Percentiles rank a stretch among this genome's conserved stretches.
Evolutionary conservation across 768 basidiomycete genomes (phyloP).

Genomic region (Suillus sp.): DNA sequence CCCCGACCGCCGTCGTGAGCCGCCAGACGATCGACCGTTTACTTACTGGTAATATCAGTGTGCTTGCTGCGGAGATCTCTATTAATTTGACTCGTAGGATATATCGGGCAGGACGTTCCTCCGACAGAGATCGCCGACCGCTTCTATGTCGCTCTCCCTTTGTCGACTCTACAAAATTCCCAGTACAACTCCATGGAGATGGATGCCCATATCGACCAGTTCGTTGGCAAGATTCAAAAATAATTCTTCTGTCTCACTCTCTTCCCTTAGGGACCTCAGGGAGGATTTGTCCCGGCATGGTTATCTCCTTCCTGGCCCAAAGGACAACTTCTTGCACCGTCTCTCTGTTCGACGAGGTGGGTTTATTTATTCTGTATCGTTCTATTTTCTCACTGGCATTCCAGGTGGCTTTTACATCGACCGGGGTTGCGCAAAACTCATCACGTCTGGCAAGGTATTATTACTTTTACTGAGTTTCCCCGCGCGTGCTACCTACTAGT

Average conservation of each 20-base stretch:
- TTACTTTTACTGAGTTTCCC: neutral
- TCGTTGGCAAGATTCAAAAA: neutral
- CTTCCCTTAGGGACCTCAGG: slow-evolving; percentile 7
- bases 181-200: neutral
- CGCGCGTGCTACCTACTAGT: neutral
- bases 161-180: slow-evolving; percentile 7
- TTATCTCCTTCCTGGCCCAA: slow-evolving; percentile 7
- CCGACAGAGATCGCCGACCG: slow-evolving; percentile 17
- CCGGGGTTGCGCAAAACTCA: slow-evolving; percentile 12
- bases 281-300: slow-evolving; percentile 2
- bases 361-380: neutral
- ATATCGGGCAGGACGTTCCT: slow-evolving; percentile 14
- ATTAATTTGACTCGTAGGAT: slow-evolving; percentile 5
- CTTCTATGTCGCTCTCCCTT: slow-evolving; percentile 15
- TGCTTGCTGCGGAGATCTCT: neutral
- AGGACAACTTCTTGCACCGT: slow-evolving; percentile 12
- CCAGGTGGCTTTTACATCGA: slow-evolving; percentile 14
- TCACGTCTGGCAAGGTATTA: slow-evolving; percentile 10
- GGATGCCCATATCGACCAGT: slow-evolving; percentile 13
- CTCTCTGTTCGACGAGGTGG: slow-evolving; percentile 12
- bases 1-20: slow-evolving; percentile 15
- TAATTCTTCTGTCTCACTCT: neutral
- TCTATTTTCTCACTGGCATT: neutral
- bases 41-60: slow-evolving; percentile 9
- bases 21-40: slow-evolving; percentile 13